A percentile compares a stretch with the other conserved stretches of the same genome.
phyloP scores from a whole-genome alignment of 2,329 filamentous ascomycete genomes.

The Hypoxylon sp. region DNA sequence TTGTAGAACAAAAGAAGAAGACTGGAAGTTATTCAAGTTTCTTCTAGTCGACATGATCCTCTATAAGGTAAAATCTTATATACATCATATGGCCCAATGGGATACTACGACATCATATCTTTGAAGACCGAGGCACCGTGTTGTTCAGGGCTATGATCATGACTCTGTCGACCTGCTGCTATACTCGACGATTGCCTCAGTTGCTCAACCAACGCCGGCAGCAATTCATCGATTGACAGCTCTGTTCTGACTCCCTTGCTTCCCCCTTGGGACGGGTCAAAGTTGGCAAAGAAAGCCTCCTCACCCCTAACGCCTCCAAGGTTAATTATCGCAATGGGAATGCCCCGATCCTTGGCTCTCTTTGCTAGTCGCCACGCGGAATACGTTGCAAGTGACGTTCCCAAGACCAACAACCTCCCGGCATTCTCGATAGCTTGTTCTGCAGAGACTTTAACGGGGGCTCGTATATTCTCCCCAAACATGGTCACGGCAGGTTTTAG shows the following conservation, averaged over 20 bases:
- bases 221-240: slow-evolving; percentile 63
- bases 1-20: slow-evolving; percentile 38
- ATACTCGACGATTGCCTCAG: slow-evolving; percentile 50
- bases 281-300: slow-evolving; percentile 70
- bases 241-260: slow-evolving; percentile 64
- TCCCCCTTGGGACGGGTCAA: slow-evolving; percentile 62
- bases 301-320: slow-evolving; percentile 85
- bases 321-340: slow-evolving; percentile 89
- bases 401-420: slow-evolving; percentile 78
- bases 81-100: slow-evolving; percentile 18
- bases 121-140: slow-evolving; percentile 58
- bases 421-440: slow-evolving; percentile 83
- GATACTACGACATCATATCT: slow-evolving; percentile 66
- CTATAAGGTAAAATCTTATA: slow-evolving; percentile 22
- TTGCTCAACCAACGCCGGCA: slow-evolving; percentile 65
- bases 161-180: slow-evolving; percentile 22
- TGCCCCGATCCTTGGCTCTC: slow-evolving; percentile 79
- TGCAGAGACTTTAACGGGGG: slow-evolving; percentile 74
- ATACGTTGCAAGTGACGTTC: slow-evolving; percentile 92
- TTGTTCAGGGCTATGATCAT: slow-evolving; percentile 38
- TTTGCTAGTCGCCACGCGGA: slow-evolving; percentile 92
- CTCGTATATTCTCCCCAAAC: slow-evolving; percentile 90
- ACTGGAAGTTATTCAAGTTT: slow-evolving; percentile 55
- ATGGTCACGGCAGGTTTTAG: slow-evolving; percentile 94
- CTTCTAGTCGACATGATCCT: slow-evolving; percentile 52